Evolutionary conservation across 352 stramenopile species (phyloP).

Genomic region (Pythium dissimile): DNA sequence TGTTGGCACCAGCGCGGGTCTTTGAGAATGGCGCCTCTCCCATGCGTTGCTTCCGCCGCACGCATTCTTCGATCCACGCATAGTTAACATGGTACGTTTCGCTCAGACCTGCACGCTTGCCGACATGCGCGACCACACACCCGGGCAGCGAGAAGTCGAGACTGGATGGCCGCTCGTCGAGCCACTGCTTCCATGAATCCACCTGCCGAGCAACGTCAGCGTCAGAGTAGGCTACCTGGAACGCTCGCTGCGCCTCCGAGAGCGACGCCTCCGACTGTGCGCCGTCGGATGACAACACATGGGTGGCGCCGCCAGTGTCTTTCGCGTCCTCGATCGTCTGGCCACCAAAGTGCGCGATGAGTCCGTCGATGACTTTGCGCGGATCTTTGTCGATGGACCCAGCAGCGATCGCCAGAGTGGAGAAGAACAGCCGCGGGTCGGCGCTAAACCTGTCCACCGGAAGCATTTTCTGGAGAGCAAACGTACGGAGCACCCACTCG

Average conservation of each 20-base stretch:
- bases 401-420: constrained; percentile 65
- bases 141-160: constrained; percentile 50
- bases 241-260: constrained; percentile 33
- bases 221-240: constrained; percentile 48
- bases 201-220: constrained; percentile 34
- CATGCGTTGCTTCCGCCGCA: constrained; percentile 46
- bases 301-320: constrained; percentile 49
- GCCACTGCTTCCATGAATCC: constrained; percentile 42
- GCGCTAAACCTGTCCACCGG: constrained; percentile 75
- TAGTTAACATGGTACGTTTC: constrained; percentile 69
- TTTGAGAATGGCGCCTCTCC: constrained; percentile 41
- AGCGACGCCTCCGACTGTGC: not conserved
- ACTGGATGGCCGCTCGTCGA: constrained; percentile 27
- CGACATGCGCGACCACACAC: constrained; percentile 55
- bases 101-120: constrained; percentile 40
- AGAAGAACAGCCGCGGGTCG: constrained; percentile 74
- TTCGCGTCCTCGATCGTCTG: constrained; percentile 61
- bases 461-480: constrained; percentile 58
- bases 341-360: constrained; percentile 81
- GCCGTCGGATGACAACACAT: constrained; percentile 68
- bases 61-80: constrained; percentile 81
- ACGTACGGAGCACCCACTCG: constrained; percentile 78
- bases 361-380: constrained; percentile 70
- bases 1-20: not conserved
- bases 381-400: constrained; percentile 76